Conservation (phyloP, 75 land plant species). For the Larix kaempferi region DNA sequence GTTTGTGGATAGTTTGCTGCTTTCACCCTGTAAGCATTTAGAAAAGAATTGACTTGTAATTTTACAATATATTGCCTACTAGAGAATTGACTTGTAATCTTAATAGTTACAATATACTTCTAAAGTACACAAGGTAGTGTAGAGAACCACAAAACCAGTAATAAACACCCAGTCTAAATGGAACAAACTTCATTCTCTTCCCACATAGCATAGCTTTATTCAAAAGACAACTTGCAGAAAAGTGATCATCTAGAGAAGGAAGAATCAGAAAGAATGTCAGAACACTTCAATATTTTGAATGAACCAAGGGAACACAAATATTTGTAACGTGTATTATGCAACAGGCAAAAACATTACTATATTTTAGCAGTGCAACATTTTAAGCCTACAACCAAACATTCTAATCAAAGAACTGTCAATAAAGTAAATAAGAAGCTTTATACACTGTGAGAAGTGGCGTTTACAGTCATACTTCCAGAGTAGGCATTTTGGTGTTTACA, state of each 20-base stretch:
- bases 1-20: slow-evolving; percentile 6
- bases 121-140: background rate
- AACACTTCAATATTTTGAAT: background rate
- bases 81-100: background rate
- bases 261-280: background rate
- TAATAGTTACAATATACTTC: background rate
- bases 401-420: too few species aligned
- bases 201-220: background rate
- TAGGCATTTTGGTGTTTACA: too few species aligned
- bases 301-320: background rate
- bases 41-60: background rate
- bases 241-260: background rate
- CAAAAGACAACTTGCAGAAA: background rate
- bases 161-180: background rate
- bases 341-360: too few species aligned
- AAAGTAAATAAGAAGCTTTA: too few species aligned
- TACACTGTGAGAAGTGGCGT: too few species aligned
- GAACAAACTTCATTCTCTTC: background rate
- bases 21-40: slow-evolving; percentile 6
- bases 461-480: too few species aligned
- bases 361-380: too few species aligned
- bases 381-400: too few species aligned
- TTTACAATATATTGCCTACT: background rate
- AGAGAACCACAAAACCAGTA: background rate
- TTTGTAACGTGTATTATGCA: too few species aligned